Conservation (phyloP, 495 filamentous ascomycete genomes). For the Pyrenula aspistea region DNA sequence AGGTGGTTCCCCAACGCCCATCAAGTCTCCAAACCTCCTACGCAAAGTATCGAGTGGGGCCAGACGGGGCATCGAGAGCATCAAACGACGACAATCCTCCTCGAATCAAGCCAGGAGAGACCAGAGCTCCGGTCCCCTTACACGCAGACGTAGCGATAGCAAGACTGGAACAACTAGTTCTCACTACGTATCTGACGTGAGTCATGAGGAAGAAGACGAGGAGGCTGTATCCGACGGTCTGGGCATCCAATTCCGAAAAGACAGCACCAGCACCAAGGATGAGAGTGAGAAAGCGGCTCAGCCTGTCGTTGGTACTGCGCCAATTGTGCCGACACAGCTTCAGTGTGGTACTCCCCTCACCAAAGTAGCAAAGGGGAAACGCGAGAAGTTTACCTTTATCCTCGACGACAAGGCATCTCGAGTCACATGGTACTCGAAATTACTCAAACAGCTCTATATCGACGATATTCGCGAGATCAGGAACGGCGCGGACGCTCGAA, state of each 20-base stretch:
- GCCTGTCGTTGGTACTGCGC: conserved; percentile 39
- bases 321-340: conserved; percentile 57
- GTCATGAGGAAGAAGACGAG: conserved; percentile 51
- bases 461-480: conserved; percentile 90
- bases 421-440: conserved; percentile 71
- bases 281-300: conserved; percentile 19
- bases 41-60: background rate
- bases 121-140: conserved; percentile 75
- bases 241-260: conserved; percentile 21
- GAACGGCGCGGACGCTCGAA: conserved; percentile 70
- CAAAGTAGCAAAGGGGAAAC: conserved; percentile 75
- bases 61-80: background rate
- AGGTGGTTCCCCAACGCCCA: background rate
- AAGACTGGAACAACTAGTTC: conserved; percentile 50
- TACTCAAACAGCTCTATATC: conserved; percentile 75
- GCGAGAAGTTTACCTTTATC: conserved; percentile 59
- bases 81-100: conserved; percentile 50
- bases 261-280: conserved; percentile 26
- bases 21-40: background rate
- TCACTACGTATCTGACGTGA: conserved; percentile 35
- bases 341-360: conserved; percentile 63
- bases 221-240: conserved; percentile 34
- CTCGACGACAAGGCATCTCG: conserved; percentile 73
- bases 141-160: conserved; percentile 79
- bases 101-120: conserved; percentile 64